Evolutionary conservation across 2,329 filamentous ascomycete genomes (phyloP).

Genomic region (Alternaria consortialis): DNA sequence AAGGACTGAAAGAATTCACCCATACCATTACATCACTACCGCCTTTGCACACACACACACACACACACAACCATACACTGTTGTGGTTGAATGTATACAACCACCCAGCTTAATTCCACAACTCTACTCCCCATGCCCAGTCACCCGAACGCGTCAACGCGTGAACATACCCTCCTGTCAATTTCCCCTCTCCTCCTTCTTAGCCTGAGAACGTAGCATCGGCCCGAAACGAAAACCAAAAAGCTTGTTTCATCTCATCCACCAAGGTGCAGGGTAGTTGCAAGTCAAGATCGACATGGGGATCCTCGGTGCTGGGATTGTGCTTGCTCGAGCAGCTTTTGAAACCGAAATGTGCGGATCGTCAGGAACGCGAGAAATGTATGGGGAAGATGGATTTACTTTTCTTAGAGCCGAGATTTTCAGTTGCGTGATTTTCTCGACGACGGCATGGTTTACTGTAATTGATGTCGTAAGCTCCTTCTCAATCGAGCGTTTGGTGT

Average conservation of each 20-base stretch:
- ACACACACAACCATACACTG: no score
- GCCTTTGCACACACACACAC: no score
- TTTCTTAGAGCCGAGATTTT: no score
- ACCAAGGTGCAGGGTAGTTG: neutral
- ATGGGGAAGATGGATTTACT: no score
- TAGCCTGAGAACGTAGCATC: neutral
- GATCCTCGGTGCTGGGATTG: neutral
- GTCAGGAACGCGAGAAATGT: neutral
- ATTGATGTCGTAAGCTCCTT: no score
- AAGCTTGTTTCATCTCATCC: neutral
- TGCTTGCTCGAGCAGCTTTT: neutral
- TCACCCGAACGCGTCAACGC: neutral
- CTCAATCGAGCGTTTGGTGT: neutral
- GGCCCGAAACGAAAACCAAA: neutral
- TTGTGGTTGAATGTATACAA: no score
- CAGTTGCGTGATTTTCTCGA: neutral
- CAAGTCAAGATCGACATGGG: neutral
- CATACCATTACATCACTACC: no score
- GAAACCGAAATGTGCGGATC: neutral
- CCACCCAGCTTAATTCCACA: no score
- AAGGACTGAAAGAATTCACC: no score
- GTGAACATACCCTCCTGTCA: conserved; percentile 5
- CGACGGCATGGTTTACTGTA: neutral
- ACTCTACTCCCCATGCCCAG: neutral
- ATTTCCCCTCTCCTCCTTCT: neutral